Evolutionary conservation across 2,329 filamentous ascomycete genomes (phyloP).

Genomic region (Trichoderma sp.): DNA sequence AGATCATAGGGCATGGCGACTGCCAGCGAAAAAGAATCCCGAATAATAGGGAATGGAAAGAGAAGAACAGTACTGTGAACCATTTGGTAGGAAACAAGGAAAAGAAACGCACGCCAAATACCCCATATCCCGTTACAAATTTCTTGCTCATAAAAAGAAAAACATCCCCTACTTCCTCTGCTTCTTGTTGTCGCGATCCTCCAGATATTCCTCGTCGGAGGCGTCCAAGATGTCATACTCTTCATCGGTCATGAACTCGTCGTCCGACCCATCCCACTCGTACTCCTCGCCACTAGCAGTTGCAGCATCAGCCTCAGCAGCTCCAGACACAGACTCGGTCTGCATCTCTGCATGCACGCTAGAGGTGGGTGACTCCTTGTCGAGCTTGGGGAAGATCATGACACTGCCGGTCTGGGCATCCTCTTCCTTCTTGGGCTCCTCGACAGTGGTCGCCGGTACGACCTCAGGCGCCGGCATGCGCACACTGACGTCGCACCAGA

Average conservation of each 20-base stretch:
- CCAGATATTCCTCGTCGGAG: constrained; percentile 78
- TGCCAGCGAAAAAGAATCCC: not conserved
- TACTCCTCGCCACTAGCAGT: constrained; percentile 52
- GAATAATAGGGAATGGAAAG: not conserved
- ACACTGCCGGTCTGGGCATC: constrained; percentile 49
- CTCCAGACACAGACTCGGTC: constrained; percentile 28
- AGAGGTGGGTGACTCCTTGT: constrained; percentile 83
- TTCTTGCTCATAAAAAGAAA: not conserved
- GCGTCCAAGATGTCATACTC: constrained; percentile 97
- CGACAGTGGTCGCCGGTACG: constrained; percentile 27
- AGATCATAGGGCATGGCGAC: not conserved
- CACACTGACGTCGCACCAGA: constrained; percentile 92
- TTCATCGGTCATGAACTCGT: constrained; percentile 90
- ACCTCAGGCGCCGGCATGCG: constrained; percentile 34
- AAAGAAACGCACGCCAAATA: constrained; percentile 12
- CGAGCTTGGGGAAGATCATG: constrained; percentile 96
- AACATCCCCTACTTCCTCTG: constrained; percentile 35
- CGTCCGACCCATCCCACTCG: constrained; percentile 62
- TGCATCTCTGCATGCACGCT: constrained; percentile 69
- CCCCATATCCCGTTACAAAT: constrained; percentile 15
- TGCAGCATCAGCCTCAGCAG: constrained; percentile 22
- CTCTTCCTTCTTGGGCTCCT: constrained; percentile 33
- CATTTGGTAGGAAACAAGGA: not conserved
- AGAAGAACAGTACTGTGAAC: constrained; percentile 15
- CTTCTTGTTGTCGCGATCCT: constrained; percentile 49